Evolutionary conservation across 257 asterid genomes (phyloP), one percentile per base, ranked within the genome.

Genomic region (Handroanthus guayacan): DNA sequence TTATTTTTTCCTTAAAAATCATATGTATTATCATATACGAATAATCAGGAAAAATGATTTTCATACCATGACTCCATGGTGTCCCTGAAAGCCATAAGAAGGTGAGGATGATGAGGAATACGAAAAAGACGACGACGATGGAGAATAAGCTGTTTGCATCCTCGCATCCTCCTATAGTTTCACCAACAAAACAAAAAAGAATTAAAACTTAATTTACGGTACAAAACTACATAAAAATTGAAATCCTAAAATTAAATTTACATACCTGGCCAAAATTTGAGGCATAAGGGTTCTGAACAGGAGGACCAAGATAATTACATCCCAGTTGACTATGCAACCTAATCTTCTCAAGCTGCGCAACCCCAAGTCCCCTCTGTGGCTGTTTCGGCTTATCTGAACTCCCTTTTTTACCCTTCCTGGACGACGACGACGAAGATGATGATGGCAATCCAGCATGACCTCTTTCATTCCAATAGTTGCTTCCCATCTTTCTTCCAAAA

Each of bases 311-410:
- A 64, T 80, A 85, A 20, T 43, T 71, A 34, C 87, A 77, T 5
- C 95, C 93, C 72, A 89, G 86, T 86, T 94, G 94, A 78, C 84
- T 85, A 55, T 91, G 92, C 76, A 94, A 75, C 85, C 98, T 92
- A 80, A 94, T 94, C 82, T 91, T 93, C 82, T 93, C 98, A 78
- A 93, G 88, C 82, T 93, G 97, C 4, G 98, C 97, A 83, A 91
- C 97, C 38, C 98, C 97, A 50, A 93, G 94, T 2, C 97, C 98
- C 80, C 97, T 86, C 54, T 91, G 98, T 2, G 98, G 98, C 66
- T 91, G 97, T 20, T 93, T 93, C 0, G 92, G 95, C 89, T 91
- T 93, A 47, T 93, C 96, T 0, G 94, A 86, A 65, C 80, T 62
- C 55, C 45, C 80, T 80, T 90, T 94, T 75, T 90, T 94, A 80